Evolutionary conservation across 768 basidiomycete species (phyloP).

Genomic region (Pulveroboletus sp.): DNA sequence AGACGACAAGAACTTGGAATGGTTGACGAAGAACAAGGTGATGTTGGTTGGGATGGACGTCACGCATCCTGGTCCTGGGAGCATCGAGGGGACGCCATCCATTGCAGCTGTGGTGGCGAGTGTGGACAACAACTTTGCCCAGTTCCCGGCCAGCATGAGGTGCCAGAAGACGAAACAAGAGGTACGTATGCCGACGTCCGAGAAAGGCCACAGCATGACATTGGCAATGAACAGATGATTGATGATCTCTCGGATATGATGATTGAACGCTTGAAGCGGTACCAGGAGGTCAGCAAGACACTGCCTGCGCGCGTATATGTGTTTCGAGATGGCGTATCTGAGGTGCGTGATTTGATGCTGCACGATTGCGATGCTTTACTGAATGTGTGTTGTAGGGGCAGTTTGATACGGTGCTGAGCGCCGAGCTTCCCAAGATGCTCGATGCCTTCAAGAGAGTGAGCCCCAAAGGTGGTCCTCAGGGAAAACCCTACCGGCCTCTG

Average conservation of each 20-base stretch:
- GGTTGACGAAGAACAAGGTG: conserved; percentile 65
- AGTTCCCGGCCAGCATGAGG: conserved; percentile 73
- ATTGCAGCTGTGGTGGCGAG: conserved; percentile 84
- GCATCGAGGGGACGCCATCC: conserved; percentile 70
- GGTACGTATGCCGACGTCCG: conserved; percentile 9
- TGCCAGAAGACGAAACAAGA: conserved; percentile 49
- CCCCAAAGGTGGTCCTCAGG: conserved; percentile 40
- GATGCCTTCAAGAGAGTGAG: conserved; percentile 52
- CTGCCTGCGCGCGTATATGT: conserved; percentile 70
- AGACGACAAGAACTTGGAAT: conserved; percentile 51
- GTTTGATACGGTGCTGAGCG: conserved; percentile 58
- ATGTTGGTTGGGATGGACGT: conserved; percentile 89
- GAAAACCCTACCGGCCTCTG: conserved; percentile 52
- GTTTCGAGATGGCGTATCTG: conserved; percentile 82
- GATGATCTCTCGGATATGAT: conserved; percentile 65
- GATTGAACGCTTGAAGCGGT: conserved; percentile 62
- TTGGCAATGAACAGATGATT: conserved; percentile 55
- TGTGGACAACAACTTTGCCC: conserved; percentile 63
- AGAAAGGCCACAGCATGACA: not conserved
- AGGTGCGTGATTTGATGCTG: conserved; percentile 41
- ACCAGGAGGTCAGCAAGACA: conserved; percentile 48
- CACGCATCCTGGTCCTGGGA: conserved; percentile 72
- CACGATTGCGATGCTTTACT: not conserved
- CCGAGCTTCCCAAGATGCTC: conserved; percentile 59
- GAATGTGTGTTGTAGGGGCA: conserved; percentile 55